Evolutionary conservation across 2,329 filamentous ascomycete genomes (phyloP), one percentile per base, ranked within the genome.

Genomic region (Ustilaginoidea virens): DNA sequence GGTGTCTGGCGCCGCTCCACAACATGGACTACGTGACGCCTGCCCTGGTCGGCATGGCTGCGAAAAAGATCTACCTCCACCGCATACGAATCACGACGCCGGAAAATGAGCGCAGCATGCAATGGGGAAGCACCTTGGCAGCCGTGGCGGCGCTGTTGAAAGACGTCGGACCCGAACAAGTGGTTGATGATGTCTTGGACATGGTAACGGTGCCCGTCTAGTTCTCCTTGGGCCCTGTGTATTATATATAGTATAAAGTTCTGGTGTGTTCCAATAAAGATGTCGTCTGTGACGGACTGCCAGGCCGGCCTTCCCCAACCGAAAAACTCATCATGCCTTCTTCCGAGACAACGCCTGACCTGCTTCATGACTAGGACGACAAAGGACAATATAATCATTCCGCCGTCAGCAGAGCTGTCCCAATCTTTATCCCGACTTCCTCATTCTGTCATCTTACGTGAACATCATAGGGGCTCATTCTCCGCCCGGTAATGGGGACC

Each of bases 1-100:
- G 64, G 56, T 76, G 74, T 29, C 68, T 98, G 6, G 83, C 86
- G 4, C 73, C 82, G 2, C 60, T 98, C 12, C 87, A 96, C 48
- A 69, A 73, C 1, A 59, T 92, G 11, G 66, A 77, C 41, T 96
- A 77, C 48, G 74, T 82, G 5, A 85, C 86, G 0, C 87, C 90
- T 0, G 80, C 82, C 1, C 66, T 96, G 16, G 76, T 94, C 13
- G 72, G 66, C 6, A 61, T 98, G 25, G 90, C 90, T 5, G 75
- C 78, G 2, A 72, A 72, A 35, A 96, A 96, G 56, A 69, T 92
- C 15, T 98, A 92, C 46, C 64, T 79, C 12, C 90, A 98, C 55
- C 75, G 85, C 7, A 73, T 98, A 18, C 53, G 69, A 10, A 66
- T 94, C 31, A 71, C 78, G 0, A 53, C 56, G 2, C 66, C 81